phyloP scores from a whole-genome alignment of 1,139 yeast genomes.

The Petasospora rhodanensis region DNA sequence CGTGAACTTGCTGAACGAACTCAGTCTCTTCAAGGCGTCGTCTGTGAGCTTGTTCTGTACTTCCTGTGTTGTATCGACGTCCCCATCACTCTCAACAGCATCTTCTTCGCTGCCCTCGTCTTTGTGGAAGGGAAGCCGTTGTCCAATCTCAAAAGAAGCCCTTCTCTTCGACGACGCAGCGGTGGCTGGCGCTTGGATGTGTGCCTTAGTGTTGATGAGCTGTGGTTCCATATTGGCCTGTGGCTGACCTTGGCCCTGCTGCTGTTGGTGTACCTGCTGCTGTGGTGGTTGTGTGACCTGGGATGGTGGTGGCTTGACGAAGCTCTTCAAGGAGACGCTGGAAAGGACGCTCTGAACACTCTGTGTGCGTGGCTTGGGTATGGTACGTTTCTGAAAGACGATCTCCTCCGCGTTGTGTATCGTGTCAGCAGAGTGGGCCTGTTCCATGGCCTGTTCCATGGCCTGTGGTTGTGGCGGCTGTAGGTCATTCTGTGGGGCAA shows the following conservation, averaged over 20 bases:
- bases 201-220: slow-evolving; percentile 21
- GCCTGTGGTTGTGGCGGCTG: background rate
- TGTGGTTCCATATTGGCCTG: slow-evolving; percentile 16
- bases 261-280: slow-evolving; percentile 3
- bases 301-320: slow-evolving; percentile 14
- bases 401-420: too few species aligned
- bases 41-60: slow-evolving; percentile 33
- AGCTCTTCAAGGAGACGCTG: slow-evolving; percentile 51
- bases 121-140: slow-evolving; percentile 27
- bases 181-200: slow-evolving; percentile 27
- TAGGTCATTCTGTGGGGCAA: too few species aligned
- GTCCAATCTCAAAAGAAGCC: slow-evolving; percentile 30
- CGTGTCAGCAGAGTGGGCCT: slow-evolving; percentile 4
- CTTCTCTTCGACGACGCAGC: slow-evolving; percentile 26
- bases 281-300: slow-evolving; percentile 2
- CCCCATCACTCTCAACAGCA: slow-evolving; percentile 22
- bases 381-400: slow-evolving; percentile 49
- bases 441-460: background rate
- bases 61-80: slow-evolving; percentile 20
- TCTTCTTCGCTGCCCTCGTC: slow-evolving; percentile 7
- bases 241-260: slow-evolving; percentile 7
- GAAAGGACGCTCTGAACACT: slow-evolving; percentile 64
- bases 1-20: slow-evolving; percentile 34
- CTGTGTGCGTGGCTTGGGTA: slow-evolving; percentile 49
- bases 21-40: slow-evolving; percentile 34